These are phyloP conservation scores for Auricularia auricula-judae DNA, from an alignment of 768 basidiomycete genomes.

Conservation along the genomic window DNA sequence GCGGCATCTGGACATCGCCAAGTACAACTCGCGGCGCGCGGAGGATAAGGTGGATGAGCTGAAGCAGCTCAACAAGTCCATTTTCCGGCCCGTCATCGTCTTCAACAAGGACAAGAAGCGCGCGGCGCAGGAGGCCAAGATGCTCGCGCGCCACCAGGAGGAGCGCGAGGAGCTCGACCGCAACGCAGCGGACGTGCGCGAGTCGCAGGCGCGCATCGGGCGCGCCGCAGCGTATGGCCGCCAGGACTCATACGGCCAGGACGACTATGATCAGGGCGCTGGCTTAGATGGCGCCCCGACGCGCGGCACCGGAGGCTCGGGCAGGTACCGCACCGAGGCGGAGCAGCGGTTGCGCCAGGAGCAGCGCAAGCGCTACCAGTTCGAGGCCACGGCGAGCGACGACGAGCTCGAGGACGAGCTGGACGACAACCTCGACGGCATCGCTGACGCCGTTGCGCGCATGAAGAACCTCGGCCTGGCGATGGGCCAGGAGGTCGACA, in stretches of 20 bases:
- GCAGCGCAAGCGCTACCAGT: constrained; percentile 76
- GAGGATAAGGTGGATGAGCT: constrained; percentile 90
- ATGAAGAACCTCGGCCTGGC: constrained; percentile 69
- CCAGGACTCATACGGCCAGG: constrained; percentile 11
- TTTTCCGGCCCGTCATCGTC: constrained; percentile 84
- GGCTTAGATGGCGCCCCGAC: constrained; percentile 18
- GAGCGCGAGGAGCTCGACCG: constrained; percentile 78
- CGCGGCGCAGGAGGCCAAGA: constrained; percentile 71
- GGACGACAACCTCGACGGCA: constrained; percentile 84
- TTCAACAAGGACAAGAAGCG: constrained; percentile 93
- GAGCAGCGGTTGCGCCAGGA: constrained; percentile 50
- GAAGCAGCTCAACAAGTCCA: constrained; percentile 87
- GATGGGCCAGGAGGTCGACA: constrained; percentile 82
- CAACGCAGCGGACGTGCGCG: constrained; percentile 74
- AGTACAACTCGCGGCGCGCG: constrained; percentile 77
- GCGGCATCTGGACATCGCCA: constrained; percentile 86
- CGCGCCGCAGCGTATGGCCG: constrained; percentile 55
- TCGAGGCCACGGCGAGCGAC: constrained; percentile 82
- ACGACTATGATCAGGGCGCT: constrained; percentile 11
- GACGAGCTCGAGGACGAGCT: constrained; percentile 93
- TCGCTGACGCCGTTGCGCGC: constrained; percentile 61
- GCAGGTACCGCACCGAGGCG: constrained; percentile 36
- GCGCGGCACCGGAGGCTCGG: constrained; percentile 23
- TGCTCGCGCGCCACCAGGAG: constrained; percentile 77
- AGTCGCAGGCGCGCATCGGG: constrained; percentile 78